phyloP scores from a whole-genome alignment of 345 rosid species.

The Populus euphratica region DNA sequence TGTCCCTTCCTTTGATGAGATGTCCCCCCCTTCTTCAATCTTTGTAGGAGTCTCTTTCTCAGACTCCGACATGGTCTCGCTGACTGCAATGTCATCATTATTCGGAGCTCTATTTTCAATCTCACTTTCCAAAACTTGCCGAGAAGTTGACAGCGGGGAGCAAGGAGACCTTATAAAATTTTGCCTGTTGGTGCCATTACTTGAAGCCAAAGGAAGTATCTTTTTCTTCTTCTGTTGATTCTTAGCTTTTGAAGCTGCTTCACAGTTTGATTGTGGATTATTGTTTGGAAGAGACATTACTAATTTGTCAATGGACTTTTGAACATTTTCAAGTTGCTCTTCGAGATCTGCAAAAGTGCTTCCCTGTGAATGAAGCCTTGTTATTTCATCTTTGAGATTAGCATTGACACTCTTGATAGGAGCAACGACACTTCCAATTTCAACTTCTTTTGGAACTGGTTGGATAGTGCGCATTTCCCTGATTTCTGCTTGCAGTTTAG shows the following conservation, averaged over 20 bases:
- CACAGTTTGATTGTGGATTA: constrained; percentile 34
- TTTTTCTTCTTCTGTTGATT: constrained; percentile 76
- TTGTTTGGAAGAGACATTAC: constrained; percentile 93
- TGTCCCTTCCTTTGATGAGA: constrained; percentile 72
- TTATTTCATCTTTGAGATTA: constrained; percentile 94
- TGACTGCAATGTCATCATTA: constrained; percentile 42
- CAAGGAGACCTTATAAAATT: constrained; percentile 82
- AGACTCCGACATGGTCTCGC: constrained; percentile 37
- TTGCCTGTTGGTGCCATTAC: constrained; percentile 63
- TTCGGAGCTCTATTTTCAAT: constrained; percentile 81
- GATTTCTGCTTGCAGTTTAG: constrained; percentile 95
- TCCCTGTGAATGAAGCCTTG: constrained; percentile 97
- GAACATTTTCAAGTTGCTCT: constrained; percentile 94
- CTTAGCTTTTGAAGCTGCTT: constrained; percentile 61
- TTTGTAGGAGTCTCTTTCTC: constrained; percentile 75
- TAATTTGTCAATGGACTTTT: constrained; percentile 90
- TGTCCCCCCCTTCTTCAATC: constrained; percentile 80
- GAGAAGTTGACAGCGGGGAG: constrained; percentile 77
- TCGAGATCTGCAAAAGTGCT: constrained; percentile 90
- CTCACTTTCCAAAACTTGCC: constrained; percentile 68
- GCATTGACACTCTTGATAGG: constrained; percentile 85
- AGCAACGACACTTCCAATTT: constrained; percentile 52
- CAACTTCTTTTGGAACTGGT: constrained; percentile 50
- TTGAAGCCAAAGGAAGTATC: constrained; percentile 71
- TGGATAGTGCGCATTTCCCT: constrained; percentile 78